Evolutionary conservation across 2,329 filamentous ascomycete species (phyloP), one percentile per base, ranked within the genome.

Genomic region (Alternaria consortialis): DNA sequence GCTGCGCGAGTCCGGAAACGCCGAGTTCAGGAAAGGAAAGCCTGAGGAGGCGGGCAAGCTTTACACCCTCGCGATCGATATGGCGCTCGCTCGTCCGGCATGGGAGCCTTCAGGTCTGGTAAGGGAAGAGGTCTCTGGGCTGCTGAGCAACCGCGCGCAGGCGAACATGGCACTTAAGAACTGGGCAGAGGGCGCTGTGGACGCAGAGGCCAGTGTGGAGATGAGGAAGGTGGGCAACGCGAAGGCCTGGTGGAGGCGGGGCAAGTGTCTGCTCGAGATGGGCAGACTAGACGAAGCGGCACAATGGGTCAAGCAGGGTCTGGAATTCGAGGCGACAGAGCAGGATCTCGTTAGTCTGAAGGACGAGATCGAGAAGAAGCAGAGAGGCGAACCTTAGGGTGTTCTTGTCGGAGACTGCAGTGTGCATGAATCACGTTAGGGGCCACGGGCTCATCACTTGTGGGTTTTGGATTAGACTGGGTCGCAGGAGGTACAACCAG

Each of bases 221-320:
- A 89, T 92, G 64, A 94, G 94, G 84, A 87, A 89, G 67, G 86
- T 90, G 42, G 93, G 91, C 39, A 98, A 99, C 79, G 89, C 92
- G 1, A 98, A 98, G 87, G 94, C 90, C 0, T 98, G 94, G 93
- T 97, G 93, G 90, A 85, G 95, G 63, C 85, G 92, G 63, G 95
- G 92, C 9, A 89, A 88, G 82, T 96, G 93, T 76, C 80, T 98
- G 75, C 81, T 90, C 67, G 95, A 99, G 87, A 98, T 98, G 95
- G 91, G 91, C 1, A 81, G 94, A 62, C 81, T 92, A 73, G 88
- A 91, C 56, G 94, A 98, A 86, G 93, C 94, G 1, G 84, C 84
- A 71, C 88, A 90, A 65, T 96, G 93, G 88, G 85, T 97, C 40
- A 86, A 85, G 67, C 85, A 87, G 74, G 93, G 88, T 0, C 79